Evolutionary conservation across 352 stramenopile genomes (phyloP).

Genomic region (Pythium diclinum): DNA sequence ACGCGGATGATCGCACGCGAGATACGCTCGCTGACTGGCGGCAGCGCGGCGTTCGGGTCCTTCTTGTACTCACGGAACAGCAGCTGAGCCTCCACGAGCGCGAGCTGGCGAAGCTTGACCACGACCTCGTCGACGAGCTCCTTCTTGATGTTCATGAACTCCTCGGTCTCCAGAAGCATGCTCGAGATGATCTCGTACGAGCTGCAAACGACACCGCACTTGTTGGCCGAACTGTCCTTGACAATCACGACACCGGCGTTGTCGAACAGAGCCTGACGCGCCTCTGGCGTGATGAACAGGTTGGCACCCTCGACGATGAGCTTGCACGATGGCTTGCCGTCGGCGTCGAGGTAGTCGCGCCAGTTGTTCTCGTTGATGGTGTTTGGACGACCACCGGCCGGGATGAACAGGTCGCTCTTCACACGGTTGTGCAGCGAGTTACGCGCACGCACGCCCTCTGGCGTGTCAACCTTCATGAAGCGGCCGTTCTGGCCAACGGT

Average conservation of each 20-base stretch:
- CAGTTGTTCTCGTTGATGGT: conserved; percentile 89
- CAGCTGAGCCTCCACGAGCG: conserved; percentile 94
- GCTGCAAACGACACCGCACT: conserved; percentile 82
- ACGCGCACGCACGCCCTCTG: conserved; percentile 85
- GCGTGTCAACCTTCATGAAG: conserved; percentile 83
- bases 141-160: conserved; percentile 96
- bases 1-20: conserved; percentile 94
- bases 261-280: conserved; percentile 85
- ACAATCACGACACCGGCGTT: conserved; percentile 95
- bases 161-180: conserved; percentile 95
- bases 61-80: conserved; percentile 98
- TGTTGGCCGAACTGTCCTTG: conserved; percentile 96
- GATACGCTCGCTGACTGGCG: conserved; percentile 94
- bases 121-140: conserved; percentile 93
- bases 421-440: conserved; percentile 98
- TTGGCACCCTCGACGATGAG: conserved; percentile 86
- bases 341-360: conserved; percentile 56
- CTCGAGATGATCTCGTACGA: conserved; percentile 88
- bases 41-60: conserved; percentile 77
- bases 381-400: conserved; percentile 73
- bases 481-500: conserved; percentile 53
- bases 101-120: conserved; percentile 91
- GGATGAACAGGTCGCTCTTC: conserved; percentile 85
- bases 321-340: conserved; percentile 75
- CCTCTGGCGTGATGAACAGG: conserved; percentile 82